A percentile compares a stretch with the other conserved stretches of the same genome.
Conservation (phyloP, 352 stramenopile species). For the Phytophthora aleatoria region DNA sequence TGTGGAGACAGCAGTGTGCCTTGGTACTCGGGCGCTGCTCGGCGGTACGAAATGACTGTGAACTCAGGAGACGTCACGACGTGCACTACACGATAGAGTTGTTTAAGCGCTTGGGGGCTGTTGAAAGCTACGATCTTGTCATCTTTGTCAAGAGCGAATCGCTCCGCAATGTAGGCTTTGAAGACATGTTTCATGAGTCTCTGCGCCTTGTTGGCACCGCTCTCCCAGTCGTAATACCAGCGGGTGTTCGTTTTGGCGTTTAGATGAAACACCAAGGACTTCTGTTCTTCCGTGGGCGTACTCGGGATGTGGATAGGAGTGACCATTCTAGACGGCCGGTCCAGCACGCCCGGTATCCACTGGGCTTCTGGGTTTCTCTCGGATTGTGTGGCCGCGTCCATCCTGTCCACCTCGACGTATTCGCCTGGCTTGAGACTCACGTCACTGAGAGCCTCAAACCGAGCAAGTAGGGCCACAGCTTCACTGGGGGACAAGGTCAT, state of each 20-base stretch:
- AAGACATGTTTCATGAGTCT: slow-evolving; percentile 74
- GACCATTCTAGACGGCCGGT: slow-evolving; percentile 42
- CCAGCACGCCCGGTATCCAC: slow-evolving; percentile 54
- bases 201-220: slow-evolving; percentile 69
- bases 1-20: slow-evolving; percentile 30
- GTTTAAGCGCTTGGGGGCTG: slow-evolving; percentile 19
- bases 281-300: slow-evolving; percentile 18
- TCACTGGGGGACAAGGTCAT: not conserved
- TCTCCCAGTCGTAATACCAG: slow-evolving; percentile 85
- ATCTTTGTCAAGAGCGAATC: slow-evolving; percentile 40
- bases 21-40: slow-evolving; percentile 80
- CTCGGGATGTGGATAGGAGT: slow-evolving; percentile 10
- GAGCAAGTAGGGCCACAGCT: slow-evolving; percentile 32
- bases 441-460: slow-evolving; percentile 41
- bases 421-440: slow-evolving; percentile 45
- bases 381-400: slow-evolving; percentile 40
- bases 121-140: slow-evolving; percentile 35
- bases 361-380: slow-evolving; percentile 58
- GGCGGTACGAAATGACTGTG: slow-evolving; percentile 75
- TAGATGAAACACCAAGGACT: slow-evolving; percentile 49
- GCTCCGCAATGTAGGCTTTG: slow-evolving; percentile 60
- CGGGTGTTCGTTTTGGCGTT: slow-evolving; percentile 45
- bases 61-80: slow-evolving; percentile 65
- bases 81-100: slow-evolving; percentile 54
- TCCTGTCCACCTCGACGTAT: slow-evolving; percentile 43